These are phyloP conservation scores for Ceratonia siliqua DNA, from an alignment of 306 rosid genomes.

Conservation along the genomic window DNA sequence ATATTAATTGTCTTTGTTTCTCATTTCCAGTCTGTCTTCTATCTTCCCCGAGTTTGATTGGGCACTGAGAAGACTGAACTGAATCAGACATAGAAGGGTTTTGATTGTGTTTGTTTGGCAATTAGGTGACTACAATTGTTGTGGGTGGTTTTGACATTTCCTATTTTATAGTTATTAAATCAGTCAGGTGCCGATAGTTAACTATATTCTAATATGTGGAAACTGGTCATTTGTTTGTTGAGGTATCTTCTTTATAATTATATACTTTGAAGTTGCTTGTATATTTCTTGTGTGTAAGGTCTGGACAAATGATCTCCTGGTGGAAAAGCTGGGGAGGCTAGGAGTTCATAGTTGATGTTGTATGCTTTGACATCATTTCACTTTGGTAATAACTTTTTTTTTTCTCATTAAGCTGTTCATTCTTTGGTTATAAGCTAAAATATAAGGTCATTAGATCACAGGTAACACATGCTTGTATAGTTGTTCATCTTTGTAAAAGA, in stretches of 20 bases:
- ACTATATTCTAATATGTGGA: conserved; percentile 1
- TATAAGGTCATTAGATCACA: background rate
- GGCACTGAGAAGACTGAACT: background rate
- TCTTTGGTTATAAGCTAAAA: background rate
- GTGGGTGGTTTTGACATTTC: conserved; percentile 7
- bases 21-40: conserved; percentile 10
- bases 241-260: background rate
- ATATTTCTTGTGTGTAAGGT: conserved; percentile 23
- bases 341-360: conserved; percentile 7
- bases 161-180: background rate
- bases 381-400: background rate
- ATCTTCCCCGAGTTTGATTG: conserved; percentile 18
- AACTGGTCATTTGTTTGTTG: background rate
- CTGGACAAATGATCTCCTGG: conserved; percentile 13
- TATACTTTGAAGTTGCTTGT: conserved; percentile 11
- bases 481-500: background rate
- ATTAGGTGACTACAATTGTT: background rate
- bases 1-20: conserved; percentile 17
- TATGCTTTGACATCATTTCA: conserved; percentile 12
- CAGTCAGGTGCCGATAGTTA: background rate
- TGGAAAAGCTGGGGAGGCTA: background rate
- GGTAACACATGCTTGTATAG: background rate
- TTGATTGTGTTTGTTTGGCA: conserved; percentile 11
- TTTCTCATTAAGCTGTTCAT: background rate
- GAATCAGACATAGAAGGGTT: background rate